Evolutionary conservation across 768 basidiomycete species (phyloP), one percentile per base, ranked within the genome.

Genomic region (Suillus fuscotomentosus): DNA sequence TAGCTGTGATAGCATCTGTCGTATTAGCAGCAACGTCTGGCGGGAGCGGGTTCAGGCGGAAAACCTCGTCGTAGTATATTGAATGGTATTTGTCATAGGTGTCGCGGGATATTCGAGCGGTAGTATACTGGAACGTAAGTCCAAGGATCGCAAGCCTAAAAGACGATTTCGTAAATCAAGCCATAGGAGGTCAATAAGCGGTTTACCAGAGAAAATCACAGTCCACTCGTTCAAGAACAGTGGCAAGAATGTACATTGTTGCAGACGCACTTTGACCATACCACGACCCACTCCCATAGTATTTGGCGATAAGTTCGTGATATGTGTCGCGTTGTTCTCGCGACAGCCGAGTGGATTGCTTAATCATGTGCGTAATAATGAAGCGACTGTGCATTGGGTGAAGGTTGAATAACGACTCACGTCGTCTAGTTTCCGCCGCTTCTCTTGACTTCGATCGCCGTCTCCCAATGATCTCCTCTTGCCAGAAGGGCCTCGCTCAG

Each of bases 111-210:
- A 98, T 94, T 70, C 90, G 89, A 60, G 92, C 88, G 38, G 91
- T 87, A 50, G 85, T 85, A 74, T 98, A 99, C 79, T 99, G 97
- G 74, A 88, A 89, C 20, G 97, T 99, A 41, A 98, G 82, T 50
- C 95, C 95, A 54, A 99, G 83, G 67, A 98, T 95, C 10, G 95
- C 94, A 39, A 96, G 83, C 94, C 94, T 95, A 72, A 14, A 11
- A 39, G 0, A 5, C 22, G 5, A 11, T 22, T 27, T 62, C 66
- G 67, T 72, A 22, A 63, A 22, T 56, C 41, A 22, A 53, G 57
- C 14, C 39, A 38, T 65, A 60, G 54, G 50, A 36, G 10, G 22
- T 38, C 34, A 55, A 5, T 17, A 43, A 62, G 43, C 22, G 17
- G 38, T 69, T 57, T 70, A 95, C 97, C 97, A 99, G 54, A 99